Evolutionary conservation across 805 yeast species (phyloP), one percentile per base, ranked within the genome.

Genomic region (Candida hungchunana): DNA sequence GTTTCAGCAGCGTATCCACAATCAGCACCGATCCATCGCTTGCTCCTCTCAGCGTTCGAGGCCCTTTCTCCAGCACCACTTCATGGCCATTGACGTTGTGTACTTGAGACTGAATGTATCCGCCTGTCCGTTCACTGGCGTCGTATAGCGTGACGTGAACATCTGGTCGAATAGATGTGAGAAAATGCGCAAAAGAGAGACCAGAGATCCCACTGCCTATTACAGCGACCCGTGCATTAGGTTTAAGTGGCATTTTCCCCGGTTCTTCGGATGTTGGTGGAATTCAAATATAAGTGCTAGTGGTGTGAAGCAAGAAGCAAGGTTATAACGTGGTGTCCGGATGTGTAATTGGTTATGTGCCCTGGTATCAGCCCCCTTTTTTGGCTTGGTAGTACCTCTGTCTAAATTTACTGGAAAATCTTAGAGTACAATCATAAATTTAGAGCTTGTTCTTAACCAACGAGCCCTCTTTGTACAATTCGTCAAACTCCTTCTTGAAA

Each of bases 151-250:
- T 73, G 29, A 90, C 69, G 4, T 62, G 59, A 14, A 85, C 48
- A 56, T 88, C 96, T 0, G 96, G 96, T 33, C 95, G 67, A n/a
- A 86, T 56, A 36, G 71, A 73, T 23, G 70, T 66, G 11, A 88
- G 63, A 50, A 81, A 83, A 50, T 80, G 82, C 1, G 82, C 75
- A 52, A 73, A 83, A 3, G 87, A 65, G 4, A 93, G 64, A 0
- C 97, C 97, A 0, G 96, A 82, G 2, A 90, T 73, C 1, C 98
- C 98, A 1, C 84, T 81, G 0, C 98, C 98, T 1, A 88, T 53
- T 0, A 89, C 83, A 1, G 83, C 88, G 2, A 88, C 78, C 15
- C 58, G 58, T 1, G 75, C 47, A 31, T 60, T 54, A 4, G 19
- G 30, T 57, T 8, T 46, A 41, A 14, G 31, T 14, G 40, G 14